phyloP scores from a whole-genome alignment of 257 asterid genomes.

The Primulina huaijiensis region DNA sequence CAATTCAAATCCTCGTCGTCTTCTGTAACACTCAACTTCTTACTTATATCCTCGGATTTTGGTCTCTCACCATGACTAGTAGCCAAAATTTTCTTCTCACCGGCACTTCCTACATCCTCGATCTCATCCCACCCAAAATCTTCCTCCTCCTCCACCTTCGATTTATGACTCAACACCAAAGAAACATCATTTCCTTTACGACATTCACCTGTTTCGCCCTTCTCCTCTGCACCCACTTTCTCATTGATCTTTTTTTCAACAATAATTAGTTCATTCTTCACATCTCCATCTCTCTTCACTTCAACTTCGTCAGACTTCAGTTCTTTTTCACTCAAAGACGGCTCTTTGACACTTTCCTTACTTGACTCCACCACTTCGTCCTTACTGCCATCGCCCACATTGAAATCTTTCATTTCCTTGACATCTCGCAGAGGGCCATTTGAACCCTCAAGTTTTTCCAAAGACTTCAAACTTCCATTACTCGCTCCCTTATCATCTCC shows the following conservation, averaged over 20 bases:
- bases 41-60: constrained; percentile 32
- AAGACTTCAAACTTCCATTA: constrained; percentile 22
- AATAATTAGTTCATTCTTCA: constrained; percentile 29
- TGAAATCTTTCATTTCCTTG: constrained; percentile 23
- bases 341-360: constrained; percentile 19
- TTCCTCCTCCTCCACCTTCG: constrained; percentile 44
- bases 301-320: constrained; percentile 22
- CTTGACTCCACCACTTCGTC: constrained; percentile 22
- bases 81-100: constrained; percentile 41
- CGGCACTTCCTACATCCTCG: constrained; percentile 63
- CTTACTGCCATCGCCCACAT: constrained; percentile 29
- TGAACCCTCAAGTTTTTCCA: constrained; percentile 25
- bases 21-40: constrained; percentile 39
- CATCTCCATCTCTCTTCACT: constrained; percentile 23
- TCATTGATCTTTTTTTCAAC: constrained; percentile 26
- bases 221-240: constrained; percentile 28
- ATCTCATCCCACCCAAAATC: constrained; percentile 92
- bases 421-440: constrained; percentile 21
- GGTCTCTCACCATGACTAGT: constrained; percentile 36
- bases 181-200: constrained; percentile 30
- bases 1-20: constrained; percentile 54
- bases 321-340: constrained; percentile 35
- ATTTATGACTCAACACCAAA: constrained; percentile 31
- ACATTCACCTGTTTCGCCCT: constrained; percentile 24
- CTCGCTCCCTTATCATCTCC: constrained; percentile 25